Evolutionary conservation across 208 protist genomes (phyloP), one percentile per base, ranked within the genome.

Genomic region (Trypanosoma platydactyli): DNA sequence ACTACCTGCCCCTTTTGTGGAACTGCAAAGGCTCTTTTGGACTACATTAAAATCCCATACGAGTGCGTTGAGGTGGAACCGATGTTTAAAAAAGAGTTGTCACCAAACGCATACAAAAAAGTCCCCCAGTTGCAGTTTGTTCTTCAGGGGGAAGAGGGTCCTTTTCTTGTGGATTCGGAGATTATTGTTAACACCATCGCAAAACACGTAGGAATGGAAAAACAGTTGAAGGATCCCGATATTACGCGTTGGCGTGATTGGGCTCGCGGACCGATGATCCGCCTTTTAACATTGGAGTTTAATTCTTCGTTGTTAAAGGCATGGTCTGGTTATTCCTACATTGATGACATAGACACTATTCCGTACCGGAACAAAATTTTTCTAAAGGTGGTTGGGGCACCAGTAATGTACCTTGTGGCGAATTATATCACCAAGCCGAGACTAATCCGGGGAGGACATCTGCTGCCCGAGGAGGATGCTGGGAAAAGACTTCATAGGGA

Each of bases 1-100:
- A 89, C 89, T 12, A 94, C 91, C 1, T 96, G 91, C 75, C 91
- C 91, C n/a, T 96, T 88, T 76, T 96, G 89, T 53, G 88, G 86
- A 45, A 95, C 86, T 1, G 83, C 91, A 29, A 94, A 94, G 77
- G 86, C 88, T 16, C 89, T 95, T 59, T 66, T 97, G 5, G 89
- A 95, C 76, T 91, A 83, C 73, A 61, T 83, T 66, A 71, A 89
- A 22, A 80, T 97, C 40, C 72, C 73, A 13, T 77, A 95, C 71
- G 73, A 81, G 16, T 89, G 80, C 25, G 80, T 97, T 12, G 92
- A 97, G 69, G 92, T 97, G 46, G 88, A 97, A 64, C 92, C 92
- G 30, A 92, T 97, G 80, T 85, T 94, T 75, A 97, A 97, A 71
- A 64, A 64, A 4, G 81, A 97, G 72, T 67, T 97, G 30, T 74